Evolutionary conservation across 495 filamentous ascomycete genomes (phyloP).

Genomic region (Symbiotaphrina buchneri): DNA sequence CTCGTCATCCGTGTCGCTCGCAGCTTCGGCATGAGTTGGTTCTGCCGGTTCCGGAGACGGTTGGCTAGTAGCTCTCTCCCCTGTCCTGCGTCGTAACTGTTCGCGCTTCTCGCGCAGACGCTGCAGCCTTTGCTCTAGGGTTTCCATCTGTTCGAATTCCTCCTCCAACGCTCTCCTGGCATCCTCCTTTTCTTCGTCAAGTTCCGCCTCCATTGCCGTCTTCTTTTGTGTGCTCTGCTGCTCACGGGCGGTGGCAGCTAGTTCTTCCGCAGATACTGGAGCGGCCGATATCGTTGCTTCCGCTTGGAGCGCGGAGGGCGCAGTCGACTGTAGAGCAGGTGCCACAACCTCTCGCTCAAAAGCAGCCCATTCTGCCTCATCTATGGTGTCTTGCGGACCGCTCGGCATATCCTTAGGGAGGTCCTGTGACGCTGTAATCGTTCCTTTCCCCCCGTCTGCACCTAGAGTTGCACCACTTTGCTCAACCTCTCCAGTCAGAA

Average conservation of each 20-base stretch:
- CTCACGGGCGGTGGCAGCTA: slow-evolving; percentile 40
- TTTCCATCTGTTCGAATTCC: slow-evolving; percentile 92
- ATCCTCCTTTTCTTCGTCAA: slow-evolving; percentile 73
- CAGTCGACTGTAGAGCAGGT: slow-evolving; percentile 8
- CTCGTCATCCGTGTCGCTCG: slow-evolving; percentile 14
- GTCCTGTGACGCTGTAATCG: too few species aligned
- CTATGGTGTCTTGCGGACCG: too few species aligned
- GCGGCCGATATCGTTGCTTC: slow-evolving; percentile 48
- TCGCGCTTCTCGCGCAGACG: slow-evolving; percentile 52
- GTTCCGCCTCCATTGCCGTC: slow-evolving; percentile 33
- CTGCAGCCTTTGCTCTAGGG: slow-evolving; percentile 57
- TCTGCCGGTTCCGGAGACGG: background rate
- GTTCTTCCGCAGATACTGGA: slow-evolving; percentile 44
- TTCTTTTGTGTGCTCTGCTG: slow-evolving; percentile 27
- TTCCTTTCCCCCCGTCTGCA: too few species aligned
- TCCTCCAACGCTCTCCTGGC: slow-evolving; percentile 58
- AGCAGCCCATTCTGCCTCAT: slow-evolving; percentile 78
- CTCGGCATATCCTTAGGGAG: too few species aligned
- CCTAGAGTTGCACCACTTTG: too few species aligned
- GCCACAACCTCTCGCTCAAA: slow-evolving; percentile 71
- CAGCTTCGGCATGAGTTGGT: slow-evolving; percentile 7
- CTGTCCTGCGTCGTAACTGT: slow-evolving; percentile 12
- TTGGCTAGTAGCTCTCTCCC: background rate
- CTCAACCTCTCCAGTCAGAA: too few species aligned
- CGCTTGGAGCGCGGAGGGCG: slow-evolving; percentile 12